Evolutionary conservation across 2,329 filamentous ascomycete species (phyloP).

Genomic region (Colletotrichum liaoningense): DNA sequence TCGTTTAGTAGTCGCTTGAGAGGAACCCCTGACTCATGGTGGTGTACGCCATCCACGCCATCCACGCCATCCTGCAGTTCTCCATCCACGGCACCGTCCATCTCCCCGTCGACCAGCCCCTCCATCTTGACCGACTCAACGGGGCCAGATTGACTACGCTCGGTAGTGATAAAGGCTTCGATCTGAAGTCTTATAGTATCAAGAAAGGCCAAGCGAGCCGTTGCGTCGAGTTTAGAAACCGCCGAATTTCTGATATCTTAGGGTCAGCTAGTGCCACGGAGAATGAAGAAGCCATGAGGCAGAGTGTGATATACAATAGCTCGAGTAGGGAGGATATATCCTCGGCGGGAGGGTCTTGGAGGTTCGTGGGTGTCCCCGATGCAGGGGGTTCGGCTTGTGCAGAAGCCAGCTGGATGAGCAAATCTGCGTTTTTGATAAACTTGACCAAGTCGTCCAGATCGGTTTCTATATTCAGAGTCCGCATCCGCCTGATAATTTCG

Average conservation of each 20-base stretch:
- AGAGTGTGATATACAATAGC: slow-evolving; percentile 16
- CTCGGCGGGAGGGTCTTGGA: not conserved
- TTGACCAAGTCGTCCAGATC: slow-evolving; percentile 32
- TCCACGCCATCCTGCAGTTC: not conserved
- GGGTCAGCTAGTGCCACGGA: slow-evolving; percentile 8
- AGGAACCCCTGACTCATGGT: not conserved
- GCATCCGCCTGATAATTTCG: slow-evolving; percentile 35
- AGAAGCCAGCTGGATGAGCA: slow-evolving; percentile 32
- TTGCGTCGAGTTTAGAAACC: slow-evolving; percentile 24
- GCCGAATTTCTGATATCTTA: slow-evolving; percentile 15
- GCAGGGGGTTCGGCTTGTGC: slow-evolving; percentile 3
- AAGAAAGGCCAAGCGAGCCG: slow-evolving; percentile 10
- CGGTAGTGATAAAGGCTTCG: not conserved
- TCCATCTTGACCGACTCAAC: not conserved
- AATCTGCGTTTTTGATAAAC: slow-evolving; percentile 36
- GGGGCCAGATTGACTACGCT: not conserved
- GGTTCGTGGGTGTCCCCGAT: not conserved
- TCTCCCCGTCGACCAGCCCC: not conserved
- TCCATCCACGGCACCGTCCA: not conserved
- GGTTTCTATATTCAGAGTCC: slow-evolving; percentile 24
- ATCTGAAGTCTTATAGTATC: slow-evolving; percentile 25
- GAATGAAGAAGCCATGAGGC: not conserved
- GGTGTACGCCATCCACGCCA: not conserved
- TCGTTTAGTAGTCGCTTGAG: slow-evolving; percentile 22
- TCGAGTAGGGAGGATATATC: slow-evolving; percentile 25